phyloP scores from a whole-genome alignment of 805 yeast genomes.

The Pichia sporocuriosa region DNA sequence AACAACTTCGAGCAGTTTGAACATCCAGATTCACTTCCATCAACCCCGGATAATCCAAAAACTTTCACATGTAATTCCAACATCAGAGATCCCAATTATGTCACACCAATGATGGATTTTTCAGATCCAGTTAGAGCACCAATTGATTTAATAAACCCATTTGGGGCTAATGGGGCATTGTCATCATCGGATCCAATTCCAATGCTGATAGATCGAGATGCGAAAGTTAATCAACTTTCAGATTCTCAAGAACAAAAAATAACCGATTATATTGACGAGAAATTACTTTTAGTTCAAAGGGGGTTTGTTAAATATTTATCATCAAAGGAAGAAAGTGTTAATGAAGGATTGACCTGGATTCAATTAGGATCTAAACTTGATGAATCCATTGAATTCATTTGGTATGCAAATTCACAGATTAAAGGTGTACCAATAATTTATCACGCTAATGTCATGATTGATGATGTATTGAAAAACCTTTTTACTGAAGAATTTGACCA shows the following conservation, averaged over 20 bases:
- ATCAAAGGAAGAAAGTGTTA: conserved; percentile 20
- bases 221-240: conserved; percentile 25
- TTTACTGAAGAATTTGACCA: background rate
- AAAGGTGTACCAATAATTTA: conserved; percentile 25
- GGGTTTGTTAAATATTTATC: conserved; percentile 38
- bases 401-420: conserved; percentile 48
- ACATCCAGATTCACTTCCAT: conserved; percentile 7
- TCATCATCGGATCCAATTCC: conserved; percentile 22
- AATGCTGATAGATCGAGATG: conserved; percentile 4
- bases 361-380: conserved; percentile 41
- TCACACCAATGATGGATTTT: conserved; percentile 11
- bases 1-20: conserved; percentile 15
- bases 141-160: conserved; percentile 24
- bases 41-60: conserved; percentile 3
- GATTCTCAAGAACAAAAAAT: conserved; percentile 51
- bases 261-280: conserved; percentile 47
- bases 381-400: conserved; percentile 46
- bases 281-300: conserved; percentile 48
- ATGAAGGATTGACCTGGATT: conserved; percentile 18
- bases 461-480: background rate
- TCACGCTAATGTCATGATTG: conserved; percentile 19
- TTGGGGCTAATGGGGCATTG: conserved; percentile 21
- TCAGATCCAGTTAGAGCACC: conserved; percentile 21
- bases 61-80: background rate
- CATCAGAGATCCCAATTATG: conserved; percentile 4